Base-by-base conservation (phyloP, 1,284 basidiomycete species). In the Rhodotorula sp. region DNA sequence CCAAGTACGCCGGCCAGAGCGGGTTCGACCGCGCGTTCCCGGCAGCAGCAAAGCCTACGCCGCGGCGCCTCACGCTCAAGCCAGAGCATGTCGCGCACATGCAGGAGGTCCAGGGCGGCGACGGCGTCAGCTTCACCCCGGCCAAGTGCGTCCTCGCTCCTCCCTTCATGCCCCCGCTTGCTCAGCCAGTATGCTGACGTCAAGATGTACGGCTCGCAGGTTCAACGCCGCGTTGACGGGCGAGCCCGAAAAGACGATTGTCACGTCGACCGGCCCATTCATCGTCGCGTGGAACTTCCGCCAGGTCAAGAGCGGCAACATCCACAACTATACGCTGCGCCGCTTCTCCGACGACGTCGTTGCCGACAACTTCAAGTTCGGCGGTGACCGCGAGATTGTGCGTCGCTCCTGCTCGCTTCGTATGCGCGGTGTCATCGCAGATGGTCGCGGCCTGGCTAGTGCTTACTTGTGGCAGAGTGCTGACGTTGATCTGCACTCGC, bases 31-130 rank as follows among this genome's bases (percentile, higher is more conserved):
- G 94, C 67, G 90, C 90, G 80, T 99, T 99, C 89, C 97, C 97
- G 10, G 93, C 93, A 25, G 89, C 88, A 65, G 87, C 93, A 68
- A 98, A 97, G 83, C 97, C 97, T 1, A 88, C 93, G 66, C 96
- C 96, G 12, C 88, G 89, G 76, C 86, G 94, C 54, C 85, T 99
- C 72, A 92, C 95, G 80, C 86, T 99, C 72, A 90, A 90, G 72
- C 88, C 89, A 1, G 93, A 98, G 80, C 97, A 99, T 82, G 89
- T 94, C 61, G 92, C 93, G 53, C 97, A 93, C 81, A 98, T 99
- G 95, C 90, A 90, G 70, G 86, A 90, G 75, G 88, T 89, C 57
- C 65, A 65, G 41, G 62, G 62, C 21, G 71, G 77, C 23, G 70
- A 76, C 14, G 71, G 70, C 4, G 88, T 99, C 68, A 88, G 87